phyloP scores from a whole-genome alignment of 768 basidiomycete species.

The Jaapia argillacea region DNA sequence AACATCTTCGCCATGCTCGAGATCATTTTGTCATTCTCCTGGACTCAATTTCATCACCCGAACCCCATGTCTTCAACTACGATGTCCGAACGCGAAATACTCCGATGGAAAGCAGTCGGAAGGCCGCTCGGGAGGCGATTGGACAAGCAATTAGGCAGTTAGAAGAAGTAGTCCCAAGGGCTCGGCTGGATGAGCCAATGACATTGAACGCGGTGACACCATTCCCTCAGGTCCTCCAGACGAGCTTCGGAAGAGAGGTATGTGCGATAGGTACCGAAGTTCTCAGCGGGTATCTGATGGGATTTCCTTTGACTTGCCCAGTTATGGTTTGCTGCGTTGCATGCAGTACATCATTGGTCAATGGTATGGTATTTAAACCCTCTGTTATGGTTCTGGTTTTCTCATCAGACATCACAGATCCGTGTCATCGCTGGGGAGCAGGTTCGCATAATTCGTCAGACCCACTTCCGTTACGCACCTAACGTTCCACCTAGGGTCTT shows the following conservation, averaged over 20 bases:
- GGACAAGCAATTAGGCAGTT: slow-evolving; percentile 45
- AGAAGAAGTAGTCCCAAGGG: slow-evolving; percentile 37
- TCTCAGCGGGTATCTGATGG: no score
- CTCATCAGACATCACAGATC: slow-evolving; percentile 33
- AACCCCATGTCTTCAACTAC: slow-evolving; percentile 55
- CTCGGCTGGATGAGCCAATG: slow-evolving; percentile 45
- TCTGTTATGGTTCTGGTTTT: slow-evolving; percentile 2
- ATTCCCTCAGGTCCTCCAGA: slow-evolving; percentile 59
- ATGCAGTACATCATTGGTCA: slow-evolving; percentile 88
- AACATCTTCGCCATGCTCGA: slow-evolving; percentile 77
- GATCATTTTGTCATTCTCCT: slow-evolving; percentile 72
- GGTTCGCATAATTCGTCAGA: slow-evolving; percentile 30
- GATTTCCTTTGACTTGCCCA: no score
- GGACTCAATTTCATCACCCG: slow-evolving; percentile 36
- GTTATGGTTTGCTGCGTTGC: slow-evolving; percentile 82
- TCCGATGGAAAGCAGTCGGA: slow-evolving; percentile 68
- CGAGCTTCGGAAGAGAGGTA: slow-evolving; percentile 81
- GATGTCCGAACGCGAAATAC: slow-evolving; percentile 71
- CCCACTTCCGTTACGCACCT: no score
- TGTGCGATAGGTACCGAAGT: no score
- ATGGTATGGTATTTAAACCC: slow-evolving; percentile 43
- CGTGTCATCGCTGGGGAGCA: slow-evolving; percentile 79
- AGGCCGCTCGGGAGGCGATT: slow-evolving; percentile 49
- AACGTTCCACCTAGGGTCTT: slow-evolving; percentile 37
- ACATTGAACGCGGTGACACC: slow-evolving; percentile 78